A percentile compares a stretch with the other conserved stretches of the same genome.
These are phyloP conservation scores for Marchantia polymorpha DNA, from an alignment of 225 moss, liverwort and hornwort species.

Conservation along the genomic window DNA sequence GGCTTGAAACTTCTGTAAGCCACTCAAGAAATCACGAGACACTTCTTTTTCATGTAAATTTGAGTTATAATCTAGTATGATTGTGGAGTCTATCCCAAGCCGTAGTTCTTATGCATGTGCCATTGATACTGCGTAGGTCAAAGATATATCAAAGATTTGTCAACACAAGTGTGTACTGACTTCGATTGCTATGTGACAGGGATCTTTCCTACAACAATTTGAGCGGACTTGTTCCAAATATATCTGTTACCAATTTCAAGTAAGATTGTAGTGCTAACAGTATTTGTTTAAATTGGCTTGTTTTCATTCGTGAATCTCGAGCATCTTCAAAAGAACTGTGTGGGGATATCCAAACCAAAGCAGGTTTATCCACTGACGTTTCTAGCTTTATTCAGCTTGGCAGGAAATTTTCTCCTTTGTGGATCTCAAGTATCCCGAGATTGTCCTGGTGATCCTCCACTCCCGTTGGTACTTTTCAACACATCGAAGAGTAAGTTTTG, in stretches of 20 bases:
- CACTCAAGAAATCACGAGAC: not conserved
- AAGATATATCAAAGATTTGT: too few species aligned
- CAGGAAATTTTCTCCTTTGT: slow-evolving; percentile 68
- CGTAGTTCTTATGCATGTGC: too few species aligned
- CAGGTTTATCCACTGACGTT: not conserved
- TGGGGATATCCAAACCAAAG: not conserved
- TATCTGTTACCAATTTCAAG: slow-evolving; percentile 56
- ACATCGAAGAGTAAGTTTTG: slow-evolving; percentile 11
- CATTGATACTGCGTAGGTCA: too few species aligned
- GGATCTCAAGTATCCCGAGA: slow-evolving; percentile 50
- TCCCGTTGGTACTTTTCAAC: slow-evolving; percentile 14
- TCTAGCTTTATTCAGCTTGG: slow-evolving; percentile 38
- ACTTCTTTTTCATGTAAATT: too few species aligned
- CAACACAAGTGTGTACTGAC: not conserved
- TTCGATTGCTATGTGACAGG: slow-evolving; percentile 29
- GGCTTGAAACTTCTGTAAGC: slow-evolving; percentile 23
- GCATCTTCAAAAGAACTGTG: too few species aligned
- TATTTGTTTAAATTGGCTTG: not conserved
- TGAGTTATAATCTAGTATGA: not conserved
- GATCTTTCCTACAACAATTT: slow-evolving; percentile 80
- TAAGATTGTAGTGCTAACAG: slow-evolving; percentile 32
- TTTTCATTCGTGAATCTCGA: not conserved
- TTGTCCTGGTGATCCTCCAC: slow-evolving; percentile 62
- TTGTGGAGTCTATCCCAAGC: too few species aligned
- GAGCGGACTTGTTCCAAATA: slow-evolving; percentile 66